Evolutionary conservation across 768 basidiomycete species (phyloP).

Genomic region (Mycena kentingensis): DNA sequence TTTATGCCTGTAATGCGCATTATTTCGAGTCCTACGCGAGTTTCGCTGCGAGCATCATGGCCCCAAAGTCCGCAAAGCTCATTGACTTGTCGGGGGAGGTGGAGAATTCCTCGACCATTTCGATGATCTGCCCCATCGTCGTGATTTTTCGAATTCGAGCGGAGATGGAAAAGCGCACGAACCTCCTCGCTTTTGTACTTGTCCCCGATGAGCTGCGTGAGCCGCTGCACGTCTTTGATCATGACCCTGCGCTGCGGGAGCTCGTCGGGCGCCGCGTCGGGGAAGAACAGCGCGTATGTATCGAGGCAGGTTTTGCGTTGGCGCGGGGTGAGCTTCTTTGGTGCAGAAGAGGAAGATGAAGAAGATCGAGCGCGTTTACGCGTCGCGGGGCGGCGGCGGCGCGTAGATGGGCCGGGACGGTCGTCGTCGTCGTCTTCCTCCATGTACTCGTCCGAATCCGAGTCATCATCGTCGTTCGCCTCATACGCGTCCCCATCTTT

Average conservation of each 20-base stretch:
- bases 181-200: conserved; percentile 78
- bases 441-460: conserved; percentile 36
- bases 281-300: conserved; percentile 77
- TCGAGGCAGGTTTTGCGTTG: conserved; percentile 57
- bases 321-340: conserved; percentile 44
- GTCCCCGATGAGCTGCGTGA: conserved; percentile 66
- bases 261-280: conserved; percentile 46
- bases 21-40: conserved; percentile 40
- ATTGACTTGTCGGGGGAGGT: conserved; percentile 69
- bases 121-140: conserved; percentile 54
- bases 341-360: conserved; percentile 6
- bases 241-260: conserved; percentile 56
- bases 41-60: conserved; percentile 70
- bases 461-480: conserved; percentile 12
- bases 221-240: conserved; percentile 66
- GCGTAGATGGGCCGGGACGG: conserved; percentile 12
- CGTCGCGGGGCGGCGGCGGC: conserved; percentile 23
- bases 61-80: conserved; percentile 66
- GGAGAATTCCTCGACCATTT: conserved; percentile 81
- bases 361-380: conserved; percentile 4
- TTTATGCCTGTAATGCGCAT: background rate
- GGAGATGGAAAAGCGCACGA: conserved; percentile 18
- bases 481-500: conserved; percentile 18
- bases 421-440: conserved; percentile 27
- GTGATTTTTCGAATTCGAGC: conserved; percentile 7